Evolutionary conservation across 305 asterid species (phyloP).

Genomic region (Fraxinus greggii): DNA sequence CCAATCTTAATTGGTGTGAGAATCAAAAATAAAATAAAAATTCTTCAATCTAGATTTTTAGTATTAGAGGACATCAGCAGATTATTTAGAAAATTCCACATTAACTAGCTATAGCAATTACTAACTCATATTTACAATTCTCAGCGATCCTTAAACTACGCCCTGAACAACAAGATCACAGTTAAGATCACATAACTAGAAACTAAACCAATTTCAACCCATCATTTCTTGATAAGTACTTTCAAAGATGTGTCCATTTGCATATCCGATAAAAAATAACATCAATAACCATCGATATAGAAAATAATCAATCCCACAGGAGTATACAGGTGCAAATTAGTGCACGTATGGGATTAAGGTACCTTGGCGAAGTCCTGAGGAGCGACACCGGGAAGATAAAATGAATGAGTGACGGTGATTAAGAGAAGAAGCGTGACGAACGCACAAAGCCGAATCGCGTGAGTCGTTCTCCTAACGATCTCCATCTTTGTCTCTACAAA

Average conservation of each 20-base stretch:
- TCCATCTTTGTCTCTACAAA: conserved; percentile 26
- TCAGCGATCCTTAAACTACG: conserved; percentile 23
- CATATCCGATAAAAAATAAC: not conserved
- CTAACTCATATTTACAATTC: not conserved
- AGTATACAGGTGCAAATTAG: not conserved
- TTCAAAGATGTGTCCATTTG: not conserved
- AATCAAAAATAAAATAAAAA: not conserved
- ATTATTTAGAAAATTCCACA: not conserved
- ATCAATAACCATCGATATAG: not conserved
- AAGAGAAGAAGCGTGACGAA: conserved; percentile 39
- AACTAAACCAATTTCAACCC: not conserved
- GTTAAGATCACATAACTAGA: not conserved
- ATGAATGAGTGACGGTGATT: conserved; percentile 47
- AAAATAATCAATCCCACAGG: not conserved
- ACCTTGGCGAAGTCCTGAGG: conserved; percentile 82
- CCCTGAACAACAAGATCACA: conserved; percentile 14
- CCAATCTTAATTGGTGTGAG: not conserved
- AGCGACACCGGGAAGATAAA: conserved; percentile 92
- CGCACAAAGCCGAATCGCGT: conserved; percentile 29
- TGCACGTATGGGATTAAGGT: not conserved
- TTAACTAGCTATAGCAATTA: not conserved
- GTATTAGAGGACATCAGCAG: not conserved
- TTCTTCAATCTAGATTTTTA: not conserved
- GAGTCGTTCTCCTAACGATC: conserved; percentile 38
- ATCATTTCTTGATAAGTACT: not conserved